These are phyloP conservation scores for Cordyceps farinosa DNA, from an alignment of 2,329 filamentous ascomycete species.

Conservation along the genomic window DNA sequence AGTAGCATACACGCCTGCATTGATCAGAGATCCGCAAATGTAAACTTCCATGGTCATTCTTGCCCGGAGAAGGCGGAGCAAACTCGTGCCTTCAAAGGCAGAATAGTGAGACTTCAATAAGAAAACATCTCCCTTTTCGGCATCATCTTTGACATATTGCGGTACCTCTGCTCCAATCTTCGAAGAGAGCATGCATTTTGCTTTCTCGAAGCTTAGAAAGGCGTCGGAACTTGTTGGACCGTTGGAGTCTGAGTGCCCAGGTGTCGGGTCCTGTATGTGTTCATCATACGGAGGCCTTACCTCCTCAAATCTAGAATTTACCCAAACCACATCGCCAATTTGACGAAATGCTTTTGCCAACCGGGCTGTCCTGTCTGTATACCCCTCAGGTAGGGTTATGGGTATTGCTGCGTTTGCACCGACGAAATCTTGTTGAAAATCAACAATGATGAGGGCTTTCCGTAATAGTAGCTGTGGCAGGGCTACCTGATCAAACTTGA, in stretches of 20 bases:
- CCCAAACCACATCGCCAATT: slow-evolving; percentile 74
- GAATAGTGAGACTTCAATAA: slow-evolving; percentile 80
- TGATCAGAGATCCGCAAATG: slow-evolving; percentile 81
- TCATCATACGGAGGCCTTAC: slow-evolving; percentile 7
- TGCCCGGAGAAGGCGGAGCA: slow-evolving; percentile 76
- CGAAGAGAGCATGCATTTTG: slow-evolving; percentile 7
- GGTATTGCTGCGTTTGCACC: slow-evolving; percentile 63
- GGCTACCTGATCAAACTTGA: slow-evolving; percentile 53
- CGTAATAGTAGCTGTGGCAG: slow-evolving; percentile 57
- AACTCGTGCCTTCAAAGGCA: slow-evolving; percentile 70
- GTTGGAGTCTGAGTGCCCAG: not conserved
- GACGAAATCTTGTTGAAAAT: slow-evolving; percentile 89
- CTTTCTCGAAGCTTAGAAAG: slow-evolving; percentile 38
- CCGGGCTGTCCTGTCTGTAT: slow-evolving; percentile 62
- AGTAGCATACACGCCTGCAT: slow-evolving; percentile 86
- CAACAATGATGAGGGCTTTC: slow-evolving; percentile 75
- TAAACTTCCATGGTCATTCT: slow-evolving; percentile 86
- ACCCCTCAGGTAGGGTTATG: slow-evolving; percentile 59
- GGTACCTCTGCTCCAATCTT: slow-evolving; percentile 43
- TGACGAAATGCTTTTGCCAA: slow-evolving; percentile 71
- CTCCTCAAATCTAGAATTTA: slow-evolving; percentile 68
- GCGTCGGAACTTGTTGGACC: slow-evolving; percentile 36
- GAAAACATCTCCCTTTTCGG: slow-evolving; percentile 46
- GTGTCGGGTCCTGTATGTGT: not conserved
- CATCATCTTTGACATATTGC: slow-evolving; percentile 30